phyloP scores from a whole-genome alignment of 2,329 filamentous ascomycete genomes.

The Endothia cerciana region DNA sequence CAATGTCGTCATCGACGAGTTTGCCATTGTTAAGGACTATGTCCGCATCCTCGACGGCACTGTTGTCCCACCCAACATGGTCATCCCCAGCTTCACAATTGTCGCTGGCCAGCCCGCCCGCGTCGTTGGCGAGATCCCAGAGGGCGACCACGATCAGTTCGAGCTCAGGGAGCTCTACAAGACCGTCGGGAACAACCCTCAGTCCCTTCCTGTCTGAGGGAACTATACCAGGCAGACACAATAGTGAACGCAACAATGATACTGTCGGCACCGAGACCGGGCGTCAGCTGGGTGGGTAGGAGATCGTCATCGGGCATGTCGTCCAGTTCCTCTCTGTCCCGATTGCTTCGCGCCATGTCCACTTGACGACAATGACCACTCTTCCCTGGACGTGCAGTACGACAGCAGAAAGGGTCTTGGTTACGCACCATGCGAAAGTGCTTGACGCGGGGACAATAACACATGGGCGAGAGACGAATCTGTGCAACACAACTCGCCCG shows the following conservation, averaged over 20 bases:
- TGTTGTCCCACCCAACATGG: conserved; percentile 84
- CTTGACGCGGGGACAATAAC: neutral
- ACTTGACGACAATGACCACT: neutral
- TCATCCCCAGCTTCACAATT: conserved; percentile 88
- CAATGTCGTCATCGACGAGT: conserved; percentile 77
- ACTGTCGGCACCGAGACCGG: neutral
- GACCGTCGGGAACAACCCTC: conserved; percentile 62
- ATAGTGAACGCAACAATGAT: neutral
- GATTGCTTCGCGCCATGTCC: neutral
- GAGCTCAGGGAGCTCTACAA: conserved; percentile 68
- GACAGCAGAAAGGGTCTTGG: neutral
- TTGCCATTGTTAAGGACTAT: conserved; percentile 92
- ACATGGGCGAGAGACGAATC: neutral
- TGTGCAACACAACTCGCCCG: neutral
- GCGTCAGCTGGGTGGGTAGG: neutral
- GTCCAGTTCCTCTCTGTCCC: too few species aligned
- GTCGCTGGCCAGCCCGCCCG: conserved; percentile 83
- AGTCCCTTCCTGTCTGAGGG: conserved; percentile 42
- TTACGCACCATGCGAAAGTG: neutral
- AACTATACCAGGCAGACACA: neutral
- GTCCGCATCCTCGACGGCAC: conserved; percentile 84
- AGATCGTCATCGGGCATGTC: too few species aligned
- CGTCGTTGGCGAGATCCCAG: conserved; percentile 79
- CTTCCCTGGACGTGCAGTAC: neutral
- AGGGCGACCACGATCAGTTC: conserved; percentile 68